These are phyloP conservation scores for Ceraceosorus bombacis DNA, from an alignment of 1,284 basidiomycete genomes.

Conservation along the genomic window DNA sequence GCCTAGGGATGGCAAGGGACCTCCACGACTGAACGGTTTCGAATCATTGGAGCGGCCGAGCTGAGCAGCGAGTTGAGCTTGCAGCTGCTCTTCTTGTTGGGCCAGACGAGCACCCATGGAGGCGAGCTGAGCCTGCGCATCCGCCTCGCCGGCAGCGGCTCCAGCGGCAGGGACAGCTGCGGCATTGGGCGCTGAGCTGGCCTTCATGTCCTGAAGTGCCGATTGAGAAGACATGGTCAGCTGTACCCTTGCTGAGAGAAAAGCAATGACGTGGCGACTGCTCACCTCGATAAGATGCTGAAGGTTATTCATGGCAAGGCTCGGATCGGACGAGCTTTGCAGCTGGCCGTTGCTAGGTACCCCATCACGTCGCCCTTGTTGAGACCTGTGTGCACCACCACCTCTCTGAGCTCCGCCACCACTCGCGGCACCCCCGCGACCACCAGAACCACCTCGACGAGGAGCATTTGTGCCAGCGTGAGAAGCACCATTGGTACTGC, in stretches of 20 bases:
- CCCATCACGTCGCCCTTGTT: conserved; percentile 1
- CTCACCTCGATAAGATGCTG: conserved; percentile 16
- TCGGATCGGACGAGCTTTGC: conserved; percentile 5
- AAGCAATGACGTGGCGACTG: not conserved
- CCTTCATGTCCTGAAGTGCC: conserved; percentile 13
- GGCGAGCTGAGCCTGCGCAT: conserved; percentile 21
- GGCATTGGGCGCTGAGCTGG: not conserved
- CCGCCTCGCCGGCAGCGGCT: conserved; percentile 4
- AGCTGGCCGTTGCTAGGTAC: not conserved
- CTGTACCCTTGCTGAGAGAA: too few relatives aligned
- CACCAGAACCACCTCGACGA: conserved; percentile 1
- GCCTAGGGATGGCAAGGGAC: conserved; percentile 33
- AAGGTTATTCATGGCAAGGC: conserved; percentile 12
- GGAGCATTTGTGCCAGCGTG: not conserved
- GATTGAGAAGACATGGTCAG: not conserved
- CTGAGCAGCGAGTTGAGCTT: conserved; percentile 37
- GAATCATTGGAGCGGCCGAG: conserved; percentile 18
- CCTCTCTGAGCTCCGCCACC: conserved; percentile 2
- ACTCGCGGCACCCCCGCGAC: not conserved
- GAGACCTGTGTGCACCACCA: conserved; percentile 1
- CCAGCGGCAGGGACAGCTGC: not conserved
- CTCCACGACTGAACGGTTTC: conserved; percentile 16
- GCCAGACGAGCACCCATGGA: conserved; percentile 25
- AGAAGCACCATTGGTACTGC: too few relatives aligned
- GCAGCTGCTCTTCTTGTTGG: conserved; percentile 35